These are phyloP conservation scores for Dothiorella sarmentorum DNA, from an alignment of 2,329 filamentous ascomycete genomes.

Conservation along the genomic window DNA sequence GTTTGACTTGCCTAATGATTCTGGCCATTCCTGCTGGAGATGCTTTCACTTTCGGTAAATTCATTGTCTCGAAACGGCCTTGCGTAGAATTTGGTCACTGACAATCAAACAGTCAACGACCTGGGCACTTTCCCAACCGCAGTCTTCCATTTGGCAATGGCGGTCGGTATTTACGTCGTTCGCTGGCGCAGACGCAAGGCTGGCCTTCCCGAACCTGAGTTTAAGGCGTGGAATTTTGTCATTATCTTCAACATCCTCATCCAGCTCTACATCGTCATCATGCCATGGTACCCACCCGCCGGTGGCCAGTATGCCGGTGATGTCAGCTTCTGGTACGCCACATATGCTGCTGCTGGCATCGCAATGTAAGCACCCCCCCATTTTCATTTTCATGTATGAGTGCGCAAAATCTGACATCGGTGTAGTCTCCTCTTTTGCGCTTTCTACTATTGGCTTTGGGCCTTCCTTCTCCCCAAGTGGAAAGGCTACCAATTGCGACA, in stretches of 20 bases:
- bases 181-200: conserved; percentile 53
- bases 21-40: conserved; percentile 59
- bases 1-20: conserved; percentile 58
- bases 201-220: conserved; percentile 49
- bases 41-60: conserved; percentile 59
- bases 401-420: background rate
- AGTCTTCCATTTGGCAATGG: conserved; percentile 57
- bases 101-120: conserved; percentile 50
- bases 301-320: conserved; percentile 59
- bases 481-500: conserved; percentile 56
- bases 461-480: conserved; percentile 53
- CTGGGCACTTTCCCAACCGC: conserved; percentile 57
- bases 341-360: conserved; percentile 63
- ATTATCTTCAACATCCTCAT: conserved; percentile 59
- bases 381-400: background rate
- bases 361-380: conserved; percentile 53
- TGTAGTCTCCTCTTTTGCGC: conserved; percentile 52
- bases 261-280: conserved; percentile 61
- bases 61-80: background rate
- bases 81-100: background rate
- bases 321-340: conserved; percentile 72
- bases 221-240: conserved; percentile 57
- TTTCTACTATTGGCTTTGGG: conserved; percentile 59
- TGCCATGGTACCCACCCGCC: conserved; percentile 69
- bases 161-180: conserved; percentile 56